Evolutionary conservation across 2,329 filamentous ascomycete species (phyloP), one percentile per base, ranked within the genome.

Genomic region (Hymenotorrendiella dingleyae): DNA sequence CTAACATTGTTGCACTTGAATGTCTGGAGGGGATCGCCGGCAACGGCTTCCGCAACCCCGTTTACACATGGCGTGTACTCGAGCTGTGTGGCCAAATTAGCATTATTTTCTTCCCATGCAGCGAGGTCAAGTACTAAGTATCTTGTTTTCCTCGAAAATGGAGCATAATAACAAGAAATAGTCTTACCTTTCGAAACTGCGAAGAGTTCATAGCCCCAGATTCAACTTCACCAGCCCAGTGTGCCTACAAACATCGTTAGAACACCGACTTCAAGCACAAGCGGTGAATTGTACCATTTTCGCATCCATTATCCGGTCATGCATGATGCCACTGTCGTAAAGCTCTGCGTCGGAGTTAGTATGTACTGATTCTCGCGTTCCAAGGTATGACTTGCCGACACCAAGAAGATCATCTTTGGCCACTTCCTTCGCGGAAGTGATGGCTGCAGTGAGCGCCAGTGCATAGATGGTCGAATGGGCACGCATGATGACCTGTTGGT

Each of bases 1-100:
- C 36, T 23, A 43, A 59, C 58, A 45, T 71, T 70, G 39, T 62
- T 66, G 57, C 71, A 74, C 62, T 14, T 67, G 60, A 44, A 63
- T 58, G n/a, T 64, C 36, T 48, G 39, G 5, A 35, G 22, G 12
- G 38, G 22, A 27, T 45, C 46, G 26, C 46, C 46, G 11, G 46
- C 38, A 6, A 42, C 27, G 4, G 46, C 46, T 20, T 45, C 38
- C 6, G 46, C 46, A 20, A 48, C 38, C 4, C 46, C 46, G 16
- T 42, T 29, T 5, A 42, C 22, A 42, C 40, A 42, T 19, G 42
- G 42, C 20, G 46, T 38, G 42, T 43, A 48, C 16, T 35, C 37
- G 33, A 48, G 34, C 28, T 37, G 22, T 46, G 23, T 24, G 22
- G 21, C 38, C 26, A 38, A 29, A 35, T 36, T 29, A 29, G 44